A percentile compares a stretch with the other conserved stretches of the same genome.
These are phyloP conservation scores for Naganishia friedmannii DNA, from an alignment of 768 basidiomycete species.

Conservation along the genomic window DNA sequence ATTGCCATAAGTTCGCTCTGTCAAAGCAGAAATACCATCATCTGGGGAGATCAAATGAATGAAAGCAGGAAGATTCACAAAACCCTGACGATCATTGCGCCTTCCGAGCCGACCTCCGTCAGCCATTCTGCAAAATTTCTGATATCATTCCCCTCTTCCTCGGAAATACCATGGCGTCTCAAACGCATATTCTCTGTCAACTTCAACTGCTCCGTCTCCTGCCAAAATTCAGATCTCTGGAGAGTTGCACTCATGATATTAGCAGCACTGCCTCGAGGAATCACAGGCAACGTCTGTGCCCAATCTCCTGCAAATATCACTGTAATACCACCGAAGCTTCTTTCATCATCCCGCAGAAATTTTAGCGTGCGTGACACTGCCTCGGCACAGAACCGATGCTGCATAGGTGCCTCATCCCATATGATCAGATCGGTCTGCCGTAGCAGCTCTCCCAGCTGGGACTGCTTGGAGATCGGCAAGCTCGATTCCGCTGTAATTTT, in stretches of 20 bases:
- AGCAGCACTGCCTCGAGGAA: neutral
- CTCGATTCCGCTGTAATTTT: neutral
- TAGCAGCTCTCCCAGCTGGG: constrained; percentile 50
- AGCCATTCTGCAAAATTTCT: neutral
- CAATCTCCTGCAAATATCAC: constrained; percentile 52
- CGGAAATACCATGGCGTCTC: constrained; percentile 32
- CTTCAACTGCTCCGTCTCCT: neutral
- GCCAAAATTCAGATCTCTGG: neutral
- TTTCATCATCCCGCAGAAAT: constrained; percentile 34
- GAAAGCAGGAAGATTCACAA: too few relatives aligned
- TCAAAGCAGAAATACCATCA: too few relatives aligned
- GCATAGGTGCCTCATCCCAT: constrained; percentile 56
- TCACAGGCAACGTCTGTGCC: neutral
- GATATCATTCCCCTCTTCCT: neutral
- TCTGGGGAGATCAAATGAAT: too few relatives aligned
- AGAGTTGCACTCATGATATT: neutral
- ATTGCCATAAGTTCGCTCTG: too few relatives aligned
- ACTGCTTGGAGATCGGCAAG: constrained; percentile 27
- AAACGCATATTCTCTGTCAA: neutral
- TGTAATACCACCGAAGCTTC: constrained; percentile 56
- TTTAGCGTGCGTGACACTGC: constrained; percentile 53
- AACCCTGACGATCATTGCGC: too few relatives aligned
- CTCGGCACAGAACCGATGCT: constrained; percentile 53
- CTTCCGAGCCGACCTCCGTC: neutral
- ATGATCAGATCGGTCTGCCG: constrained; percentile 52